These are phyloP conservation scores for Arthroderma sp. DNA, from an alignment of 2,329 filamentous ascomycete genomes.

Conservation along the genomic window DNA sequence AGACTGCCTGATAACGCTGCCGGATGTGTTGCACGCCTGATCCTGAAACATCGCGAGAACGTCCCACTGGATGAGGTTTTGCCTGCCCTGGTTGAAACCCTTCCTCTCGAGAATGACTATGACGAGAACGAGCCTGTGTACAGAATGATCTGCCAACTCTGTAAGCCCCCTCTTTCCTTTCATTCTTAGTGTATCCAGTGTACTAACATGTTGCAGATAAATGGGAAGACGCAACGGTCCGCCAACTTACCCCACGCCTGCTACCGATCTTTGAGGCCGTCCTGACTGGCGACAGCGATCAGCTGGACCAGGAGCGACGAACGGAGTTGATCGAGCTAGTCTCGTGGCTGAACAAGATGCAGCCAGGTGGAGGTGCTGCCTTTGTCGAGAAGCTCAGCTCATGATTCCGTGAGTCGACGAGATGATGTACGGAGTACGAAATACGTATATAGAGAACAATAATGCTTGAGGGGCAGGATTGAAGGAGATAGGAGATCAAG, in stretches of 20 bases:
- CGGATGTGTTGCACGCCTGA: constrained; percentile 84
- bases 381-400: constrained; percentile 24
- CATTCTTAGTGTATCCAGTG: background rate
- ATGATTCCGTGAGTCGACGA: constrained; percentile 2
- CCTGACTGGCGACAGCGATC: constrained; percentile 34
- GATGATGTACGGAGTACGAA: background rate
- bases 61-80: constrained; percentile 73
- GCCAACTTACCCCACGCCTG: constrained; percentile 35
- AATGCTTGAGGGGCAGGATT: background rate
- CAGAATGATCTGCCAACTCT: constrained; percentile 78
- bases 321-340: constrained; percentile 37
- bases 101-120: constrained; percentile 84
- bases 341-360: constrained; percentile 38
- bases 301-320: constrained; percentile 38
- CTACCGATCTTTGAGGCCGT: constrained; percentile 39
- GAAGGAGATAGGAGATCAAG: background rate
- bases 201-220: constrained; percentile 27
- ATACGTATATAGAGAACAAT: background rate
- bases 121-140: constrained; percentile 95
- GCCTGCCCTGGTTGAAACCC: constrained; percentile 61
- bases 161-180: constrained; percentile 39
- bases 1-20: constrained; percentile 86
- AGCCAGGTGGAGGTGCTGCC: constrained; percentile 27
- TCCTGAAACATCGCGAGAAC: constrained; percentile 71
- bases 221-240: constrained; percentile 36